phyloP scores from a whole-genome alignment of 352 stramenopile species.

The Globisporangium viniferum region DNA sequence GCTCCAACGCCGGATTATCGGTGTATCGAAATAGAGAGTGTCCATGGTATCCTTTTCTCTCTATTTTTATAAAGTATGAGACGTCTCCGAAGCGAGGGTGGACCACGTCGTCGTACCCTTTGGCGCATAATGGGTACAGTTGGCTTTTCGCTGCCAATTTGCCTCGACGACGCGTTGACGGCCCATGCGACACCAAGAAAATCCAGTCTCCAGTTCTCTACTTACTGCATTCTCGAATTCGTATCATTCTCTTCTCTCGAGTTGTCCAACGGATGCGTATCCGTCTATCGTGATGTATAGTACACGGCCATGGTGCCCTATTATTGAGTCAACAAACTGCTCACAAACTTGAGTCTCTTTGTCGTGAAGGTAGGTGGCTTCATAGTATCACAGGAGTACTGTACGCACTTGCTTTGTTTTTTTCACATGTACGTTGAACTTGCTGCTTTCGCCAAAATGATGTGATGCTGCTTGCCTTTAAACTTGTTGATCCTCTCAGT shows the following conservation, averaged over 20 bases:
- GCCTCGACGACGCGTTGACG: too few relatives aligned
- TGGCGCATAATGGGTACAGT: conserved; percentile 2
- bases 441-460: neutral
- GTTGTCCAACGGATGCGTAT: neutral
- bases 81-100: neutral
- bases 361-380: neutral
- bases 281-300: neutral
- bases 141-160: neutral
- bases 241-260: neutral
- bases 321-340: neutral
- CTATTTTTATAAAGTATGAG: neutral
- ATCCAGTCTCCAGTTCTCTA: conserved; percentile 1
- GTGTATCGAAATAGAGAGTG: neutral
- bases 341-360: neutral
- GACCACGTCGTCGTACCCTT: neutral
- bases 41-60: neutral
- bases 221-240: neutral
- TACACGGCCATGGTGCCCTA: neutral
- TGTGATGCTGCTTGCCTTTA: neutral
- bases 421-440: neutral
- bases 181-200: conserved; percentile 13
- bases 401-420: too few relatives aligned
- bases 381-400: neutral
- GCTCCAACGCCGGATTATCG: neutral
- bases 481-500: neutral